These are phyloP conservation scores for Solanum gracilifrons DNA, from an alignment of 257 asterid genomes.

Conservation along the genomic window DNA sequence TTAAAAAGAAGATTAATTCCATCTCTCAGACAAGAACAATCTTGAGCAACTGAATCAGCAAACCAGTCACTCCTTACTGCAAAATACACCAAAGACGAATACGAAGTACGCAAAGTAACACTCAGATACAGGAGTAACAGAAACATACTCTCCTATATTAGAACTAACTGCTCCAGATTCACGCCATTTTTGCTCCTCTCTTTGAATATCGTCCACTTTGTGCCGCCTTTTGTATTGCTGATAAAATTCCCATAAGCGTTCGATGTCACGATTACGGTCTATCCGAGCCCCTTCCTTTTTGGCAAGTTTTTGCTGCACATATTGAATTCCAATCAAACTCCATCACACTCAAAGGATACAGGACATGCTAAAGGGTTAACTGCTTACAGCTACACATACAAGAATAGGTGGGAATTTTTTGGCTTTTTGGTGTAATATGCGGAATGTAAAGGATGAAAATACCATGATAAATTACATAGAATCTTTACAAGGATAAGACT, in stretches of 20 bases:
- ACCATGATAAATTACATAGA: neutral
- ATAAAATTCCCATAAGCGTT: slow-evolving; percentile 84
- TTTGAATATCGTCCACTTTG: slow-evolving; percentile 77
- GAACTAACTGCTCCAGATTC: slow-evolving; percentile 73
- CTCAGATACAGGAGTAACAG: neutral
- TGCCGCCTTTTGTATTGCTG: slow-evolving; percentile 73
- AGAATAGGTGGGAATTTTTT: neutral
- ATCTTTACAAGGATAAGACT: neutral
- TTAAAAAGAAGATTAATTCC: neutral
- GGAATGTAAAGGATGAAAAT: neutral
- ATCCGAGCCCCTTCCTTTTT: slow-evolving; percentile 70
- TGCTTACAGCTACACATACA: neutral
- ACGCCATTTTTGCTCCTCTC: slow-evolving; percentile 82
- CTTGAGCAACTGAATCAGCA: neutral
- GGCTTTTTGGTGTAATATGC: neutral
- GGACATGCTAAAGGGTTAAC: neutral
- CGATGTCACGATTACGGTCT: slow-evolving; percentile 80
- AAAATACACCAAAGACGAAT: neutral
- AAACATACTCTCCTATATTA: slow-evolving; percentile 64
- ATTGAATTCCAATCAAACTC: neutral
- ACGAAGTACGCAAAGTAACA: neutral
- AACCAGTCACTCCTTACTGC: neutral
- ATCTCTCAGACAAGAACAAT: neutral
- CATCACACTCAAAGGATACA: neutral
- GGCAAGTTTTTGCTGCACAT: slow-evolving; percentile 88